A percentile compares a stretch with the other conserved stretches of the same genome.
These are phyloP conservation scores for Fusarium sp. DNA, from an alignment of 2,329 filamentous ascomycete genomes.

Conservation along the genomic window DNA sequence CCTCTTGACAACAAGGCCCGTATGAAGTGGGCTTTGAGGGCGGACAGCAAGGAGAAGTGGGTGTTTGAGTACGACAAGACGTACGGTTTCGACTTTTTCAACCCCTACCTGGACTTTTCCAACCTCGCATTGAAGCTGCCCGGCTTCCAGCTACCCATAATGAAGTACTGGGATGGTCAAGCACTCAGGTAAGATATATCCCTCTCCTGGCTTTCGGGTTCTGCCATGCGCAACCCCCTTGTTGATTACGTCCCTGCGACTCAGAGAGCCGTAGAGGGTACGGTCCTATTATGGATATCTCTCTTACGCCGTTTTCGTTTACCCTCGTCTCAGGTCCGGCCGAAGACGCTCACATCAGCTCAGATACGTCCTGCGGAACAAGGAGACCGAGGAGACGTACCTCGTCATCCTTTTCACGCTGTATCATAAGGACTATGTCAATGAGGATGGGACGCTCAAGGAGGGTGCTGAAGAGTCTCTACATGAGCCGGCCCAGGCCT, in stretches of 20 bases:
- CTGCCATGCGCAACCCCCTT: neutral
- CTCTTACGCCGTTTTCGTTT: constrained; percentile 37
- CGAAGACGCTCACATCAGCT: constrained; percentile 80
- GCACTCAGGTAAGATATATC: constrained; percentile 71
- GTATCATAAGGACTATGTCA: constrained; percentile 74
- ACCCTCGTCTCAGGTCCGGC: constrained; percentile 42
- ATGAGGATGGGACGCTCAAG: constrained; percentile 69
- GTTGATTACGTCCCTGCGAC: constrained; percentile 9
- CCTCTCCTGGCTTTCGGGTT: constrained; percentile 15
- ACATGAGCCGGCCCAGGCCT: constrained; percentile 15
- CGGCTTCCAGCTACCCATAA: constrained; percentile 78
- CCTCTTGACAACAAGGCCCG: constrained; percentile 65
- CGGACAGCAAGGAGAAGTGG: constrained; percentile 63
- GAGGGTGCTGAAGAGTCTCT: constrained; percentile 49
- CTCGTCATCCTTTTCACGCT: constrained; percentile 86
- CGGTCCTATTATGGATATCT: constrained; percentile 35
- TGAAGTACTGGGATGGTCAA: constrained; percentile 85
- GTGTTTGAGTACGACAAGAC: constrained; percentile 65
- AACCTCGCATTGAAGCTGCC: constrained; percentile 79
- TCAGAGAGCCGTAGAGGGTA: neutral
- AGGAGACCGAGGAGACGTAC: constrained; percentile 77
- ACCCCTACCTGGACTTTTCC: constrained; percentile 88
- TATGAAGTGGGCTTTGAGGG: constrained; percentile 69
- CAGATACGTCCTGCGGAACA: constrained; percentile 93
- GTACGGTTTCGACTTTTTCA: constrained; percentile 80